Percentiles rank a stretch among this genome's conserved stretches.
phyloP scores from a whole-genome alignment of 352 stramenopile genomes.

The Globisporangium barbulae region DNA sequence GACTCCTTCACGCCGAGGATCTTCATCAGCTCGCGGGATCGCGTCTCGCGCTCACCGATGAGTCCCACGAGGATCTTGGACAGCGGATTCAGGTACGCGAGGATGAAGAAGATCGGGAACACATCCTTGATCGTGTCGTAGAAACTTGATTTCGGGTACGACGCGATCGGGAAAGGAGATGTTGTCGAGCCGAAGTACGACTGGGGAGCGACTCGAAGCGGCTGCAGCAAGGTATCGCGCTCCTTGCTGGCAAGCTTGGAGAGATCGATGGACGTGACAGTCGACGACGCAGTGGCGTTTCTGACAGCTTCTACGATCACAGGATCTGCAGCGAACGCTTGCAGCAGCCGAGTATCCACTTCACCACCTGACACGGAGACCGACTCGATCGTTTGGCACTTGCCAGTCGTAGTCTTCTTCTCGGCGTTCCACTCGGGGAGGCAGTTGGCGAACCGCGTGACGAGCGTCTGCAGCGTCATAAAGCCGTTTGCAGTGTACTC shows the following conservation, averaged over 20 bases:
- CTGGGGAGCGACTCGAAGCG: slow-evolving; percentile 42
- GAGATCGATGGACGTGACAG: not conserved
- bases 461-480: slow-evolving; percentile 48
- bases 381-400: slow-evolving; percentile 24
- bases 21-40: slow-evolving; percentile 88
- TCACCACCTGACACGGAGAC: not conserved
- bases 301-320: slow-evolving; percentile 4
- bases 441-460: slow-evolving; percentile 42
- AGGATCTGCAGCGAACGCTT: slow-evolving; percentile 19
- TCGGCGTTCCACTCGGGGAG: slow-evolving; percentile 28
- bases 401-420: slow-evolving; percentile 21
- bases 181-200: slow-evolving; percentile 30
- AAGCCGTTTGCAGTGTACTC: slow-evolving; percentile 33
- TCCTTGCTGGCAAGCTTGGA: slow-evolving; percentile 6
- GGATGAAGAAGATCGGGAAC: slow-evolving; percentile 85
- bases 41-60: slow-evolving; percentile 89
- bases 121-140: slow-evolving; percentile 54
- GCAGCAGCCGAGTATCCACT: slow-evolving; percentile 22
- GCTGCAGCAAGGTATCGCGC: slow-evolving; percentile 19
- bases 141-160: slow-evolving; percentile 45
- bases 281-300: not conserved
- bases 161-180: slow-evolving; percentile 37
- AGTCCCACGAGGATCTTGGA: slow-evolving; percentile 79
- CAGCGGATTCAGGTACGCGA: slow-evolving; percentile 87
- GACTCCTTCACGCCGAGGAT: slow-evolving; percentile 85